Conservation (phyloP, 106 monocot species). For the Triglochin maritima region DNA sequence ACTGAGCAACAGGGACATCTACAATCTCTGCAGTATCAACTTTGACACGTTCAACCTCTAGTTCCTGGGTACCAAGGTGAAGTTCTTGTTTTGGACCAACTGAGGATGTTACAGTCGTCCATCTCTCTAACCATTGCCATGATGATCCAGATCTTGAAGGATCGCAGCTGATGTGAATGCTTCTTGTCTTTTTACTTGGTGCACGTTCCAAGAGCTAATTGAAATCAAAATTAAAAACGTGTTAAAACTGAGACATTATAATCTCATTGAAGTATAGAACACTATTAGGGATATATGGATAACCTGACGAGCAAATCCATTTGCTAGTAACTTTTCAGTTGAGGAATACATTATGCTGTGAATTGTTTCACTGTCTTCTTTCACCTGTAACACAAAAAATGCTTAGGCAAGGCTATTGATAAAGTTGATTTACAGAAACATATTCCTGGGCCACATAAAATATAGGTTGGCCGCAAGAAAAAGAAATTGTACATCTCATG, state of each 20-base stretch:
- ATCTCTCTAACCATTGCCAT: slow-evolving; percentile 92
- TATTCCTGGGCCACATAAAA: no score
- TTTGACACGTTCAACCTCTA: not conserved
- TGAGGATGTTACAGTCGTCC: slow-evolving; percentile 48
- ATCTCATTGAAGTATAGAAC: no score
- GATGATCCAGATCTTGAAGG: slow-evolving; percentile 50
- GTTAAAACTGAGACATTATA: no score
- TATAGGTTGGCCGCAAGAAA: no score
- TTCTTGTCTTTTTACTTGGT: slow-evolving; percentile 38
- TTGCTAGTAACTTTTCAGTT: slow-evolving; percentile 40
- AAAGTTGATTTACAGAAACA: no score
- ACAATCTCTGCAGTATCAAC: slow-evolving; percentile 1
- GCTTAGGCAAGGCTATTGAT: no score
- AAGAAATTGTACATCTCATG: no score
- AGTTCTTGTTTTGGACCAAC: not conserved
- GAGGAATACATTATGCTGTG: slow-evolving; percentile 20
- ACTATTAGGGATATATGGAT: not conserved
- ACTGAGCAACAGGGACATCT: not conserved
- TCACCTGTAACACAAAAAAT: not conserved
- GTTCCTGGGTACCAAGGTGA: no score
- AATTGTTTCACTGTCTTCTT: slow-evolving; percentile 13
- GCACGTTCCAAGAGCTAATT: slow-evolving; percentile 60
- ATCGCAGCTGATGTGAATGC: slow-evolving; percentile 52
- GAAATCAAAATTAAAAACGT: no score
- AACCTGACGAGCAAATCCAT: slow-evolving; percentile 64